phyloP scores from a whole-genome alignment of 345 rosid species.

The Cardamine chenopodiifolia region DNA sequence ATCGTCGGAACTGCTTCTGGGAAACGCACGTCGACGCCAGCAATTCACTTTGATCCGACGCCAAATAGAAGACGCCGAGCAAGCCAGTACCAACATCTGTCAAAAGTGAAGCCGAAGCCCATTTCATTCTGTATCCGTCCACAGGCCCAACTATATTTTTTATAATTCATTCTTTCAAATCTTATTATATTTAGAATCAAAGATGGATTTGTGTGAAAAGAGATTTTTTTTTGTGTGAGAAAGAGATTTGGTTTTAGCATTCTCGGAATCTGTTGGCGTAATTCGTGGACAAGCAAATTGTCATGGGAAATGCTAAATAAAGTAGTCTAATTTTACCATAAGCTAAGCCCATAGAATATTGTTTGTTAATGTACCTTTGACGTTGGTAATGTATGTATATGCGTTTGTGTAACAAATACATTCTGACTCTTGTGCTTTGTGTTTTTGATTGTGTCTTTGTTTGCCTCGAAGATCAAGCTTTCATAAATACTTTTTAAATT shows the following conservation, averaged over 20 bases:
- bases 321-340: neutral
- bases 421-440: conserved; percentile 24
- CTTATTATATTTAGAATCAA: neutral
- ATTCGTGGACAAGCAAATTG: neutral
- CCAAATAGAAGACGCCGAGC: neutral
- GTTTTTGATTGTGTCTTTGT: conserved; percentile 13
- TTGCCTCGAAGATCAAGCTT: conserved; percentile 16
- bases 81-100: neutral
- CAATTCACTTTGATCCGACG: neutral
- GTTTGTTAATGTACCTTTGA: conserved; percentile 12
- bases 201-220: neutral
- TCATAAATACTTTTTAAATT: neutral
- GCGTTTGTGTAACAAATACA: conserved; percentile 37
- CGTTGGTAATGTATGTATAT: conserved; percentile 15
- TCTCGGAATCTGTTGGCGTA: neutral
- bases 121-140: neutral
- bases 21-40: conserved; percentile 12
- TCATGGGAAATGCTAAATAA: neutral
- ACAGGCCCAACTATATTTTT: conserved; percentile 23
- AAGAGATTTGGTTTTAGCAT: neutral
- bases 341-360: neutral
- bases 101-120: neutral
- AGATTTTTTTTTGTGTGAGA: neutral
- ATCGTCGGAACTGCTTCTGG: conserved; percentile 7
- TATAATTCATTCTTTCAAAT: neutral